Percentiles rank a stretch among this genome's conserved stretches.
These are phyloP conservation scores for Clavulina sp. DNA, from an alignment of 768 basidiomycete species.

Conservation along the genomic window DNA sequence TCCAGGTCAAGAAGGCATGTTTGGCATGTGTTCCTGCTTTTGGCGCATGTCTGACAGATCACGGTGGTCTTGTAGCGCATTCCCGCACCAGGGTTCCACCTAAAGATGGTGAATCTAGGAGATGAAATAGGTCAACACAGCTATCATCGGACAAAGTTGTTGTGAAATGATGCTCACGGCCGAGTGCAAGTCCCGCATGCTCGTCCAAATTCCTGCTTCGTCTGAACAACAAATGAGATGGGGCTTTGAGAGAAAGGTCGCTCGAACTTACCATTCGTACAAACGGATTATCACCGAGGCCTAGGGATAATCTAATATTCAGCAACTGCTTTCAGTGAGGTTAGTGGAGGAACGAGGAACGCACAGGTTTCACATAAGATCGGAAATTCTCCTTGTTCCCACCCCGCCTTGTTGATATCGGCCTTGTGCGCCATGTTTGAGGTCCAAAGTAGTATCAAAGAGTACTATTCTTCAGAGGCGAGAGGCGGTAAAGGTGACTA, in stretches of 20 bases:
- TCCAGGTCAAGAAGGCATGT: slow-evolving; percentile 94
- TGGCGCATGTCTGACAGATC: slow-evolving; percentile 92
- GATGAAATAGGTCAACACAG: too few species aligned
- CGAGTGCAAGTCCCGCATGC: slow-evolving; percentile 96
- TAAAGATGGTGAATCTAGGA: slow-evolving; percentile 92
- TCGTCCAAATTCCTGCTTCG: slow-evolving; percentile 89
- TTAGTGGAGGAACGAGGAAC: slow-evolving; percentile 16
- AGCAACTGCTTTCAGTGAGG: background rate
- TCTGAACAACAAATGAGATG: slow-evolving; percentile 28
- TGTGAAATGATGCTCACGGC: too few species aligned
- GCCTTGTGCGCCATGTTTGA: slow-evolving; percentile 34
- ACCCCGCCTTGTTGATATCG: slow-evolving; percentile 90
- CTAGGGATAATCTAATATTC: slow-evolving; percentile 22
- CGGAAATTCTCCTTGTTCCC: slow-evolving; percentile 88
- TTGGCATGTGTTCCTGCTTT: slow-evolving; percentile 93
- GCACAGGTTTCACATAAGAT: slow-evolving; percentile 86
- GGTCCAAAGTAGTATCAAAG: too few species aligned
- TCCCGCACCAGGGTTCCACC: slow-evolving; percentile 93
- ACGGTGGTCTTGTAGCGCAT: slow-evolving; percentile 94
- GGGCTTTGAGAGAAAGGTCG: background rate
- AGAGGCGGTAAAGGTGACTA: too few species aligned
- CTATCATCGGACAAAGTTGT: too few species aligned
- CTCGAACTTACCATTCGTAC: slow-evolving; percentile 66
- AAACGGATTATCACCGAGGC: slow-evolving; percentile 81
- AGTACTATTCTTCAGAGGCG: too few species aligned